These are phyloP conservation scores for Xylariomycetidae sp. DNA, from an alignment of 2,329 filamentous ascomycete genomes.

Conservation along the genomic window DNA sequence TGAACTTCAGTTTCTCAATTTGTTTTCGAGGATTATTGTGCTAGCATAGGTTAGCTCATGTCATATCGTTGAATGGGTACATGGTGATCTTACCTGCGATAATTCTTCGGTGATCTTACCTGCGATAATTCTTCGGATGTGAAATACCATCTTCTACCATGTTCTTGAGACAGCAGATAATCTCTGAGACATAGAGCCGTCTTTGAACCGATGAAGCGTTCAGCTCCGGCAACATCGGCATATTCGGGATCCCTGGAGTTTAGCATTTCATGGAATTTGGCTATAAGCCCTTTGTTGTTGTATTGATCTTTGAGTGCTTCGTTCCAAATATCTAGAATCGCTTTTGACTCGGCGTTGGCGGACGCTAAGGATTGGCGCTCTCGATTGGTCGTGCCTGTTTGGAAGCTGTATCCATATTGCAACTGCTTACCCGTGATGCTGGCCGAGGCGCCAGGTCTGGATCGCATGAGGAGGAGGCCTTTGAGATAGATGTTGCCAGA, in stretches of 20 bases:
- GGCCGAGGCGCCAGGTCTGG: slow-evolving; percentile 7
- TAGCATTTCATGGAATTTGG: slow-evolving; percentile 13
- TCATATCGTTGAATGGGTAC: too few relatives aligned
- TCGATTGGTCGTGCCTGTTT: slow-evolving; percentile 15
- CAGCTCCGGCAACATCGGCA: slow-evolving; percentile 16
- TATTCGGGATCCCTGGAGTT: slow-evolving; percentile 12
- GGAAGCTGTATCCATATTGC: slow-evolving; percentile 21
- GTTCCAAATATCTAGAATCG: slow-evolving; percentile 18
- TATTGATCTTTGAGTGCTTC: slow-evolving; percentile 4
- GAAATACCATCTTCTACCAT: slow-evolving; percentile 16
- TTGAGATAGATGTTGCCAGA: slow-evolving; percentile 21
- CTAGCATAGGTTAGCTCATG: too few relatives aligned
- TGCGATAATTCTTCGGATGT: slow-evolving; percentile 9
- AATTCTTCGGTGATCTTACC: slow-evolving; percentile 8
- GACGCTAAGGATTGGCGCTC: slow-evolving; percentile 15
- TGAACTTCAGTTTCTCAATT: too few relatives aligned
- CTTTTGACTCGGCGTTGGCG: slow-evolving; percentile 10
- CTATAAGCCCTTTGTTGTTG: slow-evolving; percentile 6
- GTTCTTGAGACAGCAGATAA: slow-evolving; percentile 10
- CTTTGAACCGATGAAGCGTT: slow-evolving; percentile 3
- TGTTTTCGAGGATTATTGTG: too few relatives aligned
- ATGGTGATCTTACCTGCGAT: too few relatives aligned
- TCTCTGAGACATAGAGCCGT: slow-evolving; percentile 5
- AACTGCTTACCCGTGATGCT: slow-evolving; percentile 17
- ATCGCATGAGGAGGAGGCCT: slow-evolving; percentile 15